phyloP scores from a whole-genome alignment of 2,329 filamentous ascomycete species.

The Drechslerella coelobrocha region DNA sequence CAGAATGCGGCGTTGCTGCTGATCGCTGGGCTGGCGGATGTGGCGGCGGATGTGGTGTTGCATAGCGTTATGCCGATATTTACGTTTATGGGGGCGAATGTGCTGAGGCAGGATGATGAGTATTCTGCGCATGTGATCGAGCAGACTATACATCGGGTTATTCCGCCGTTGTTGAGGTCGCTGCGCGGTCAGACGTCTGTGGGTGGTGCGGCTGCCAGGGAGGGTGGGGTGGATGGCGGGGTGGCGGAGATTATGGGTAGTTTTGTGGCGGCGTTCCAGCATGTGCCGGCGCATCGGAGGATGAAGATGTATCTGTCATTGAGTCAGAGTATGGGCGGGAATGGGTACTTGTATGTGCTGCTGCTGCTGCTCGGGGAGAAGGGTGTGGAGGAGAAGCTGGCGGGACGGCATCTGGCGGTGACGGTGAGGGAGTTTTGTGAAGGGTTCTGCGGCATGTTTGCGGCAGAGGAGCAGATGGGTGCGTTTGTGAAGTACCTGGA shows the following conservation, averaged over 20 bases:
- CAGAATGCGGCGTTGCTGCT: conserved; percentile 90
- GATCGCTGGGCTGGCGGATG: conserved; percentile 82
- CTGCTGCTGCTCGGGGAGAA: conserved; percentile 89
- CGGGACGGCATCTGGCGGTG: conserved; percentile 46
- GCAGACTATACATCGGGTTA: conserved; percentile 90
- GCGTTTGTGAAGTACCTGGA: conserved; percentile 78
- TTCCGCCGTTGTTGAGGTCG: conserved; percentile 87
- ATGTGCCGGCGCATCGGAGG: conserved; percentile 86
- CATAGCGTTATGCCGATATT: conserved; percentile 99
- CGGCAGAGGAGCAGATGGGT: conserved; percentile 76
- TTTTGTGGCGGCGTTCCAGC: conserved; percentile 95
- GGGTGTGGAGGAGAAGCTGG: conserved; percentile 74
- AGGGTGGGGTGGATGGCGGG: conserved; percentile 63
- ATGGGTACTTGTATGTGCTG: conserved; percentile 87
- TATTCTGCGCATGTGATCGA: conserved; percentile 97
- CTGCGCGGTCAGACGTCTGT: conserved; percentile 70
- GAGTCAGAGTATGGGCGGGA: conserved; percentile 80
- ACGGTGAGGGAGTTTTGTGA: conserved; percentile 68
- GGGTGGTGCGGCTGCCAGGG: conserved; percentile 62
- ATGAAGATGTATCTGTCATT: conserved; percentile 83
- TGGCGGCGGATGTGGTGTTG: conserved; percentile 86
- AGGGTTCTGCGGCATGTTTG: conserved; percentile 75
- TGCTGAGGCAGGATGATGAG: conserved; percentile 90
- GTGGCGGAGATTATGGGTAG: conserved; percentile 90
- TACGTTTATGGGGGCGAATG: conserved; percentile 93